phyloP scores from a whole-genome alignment of 2,329 filamentous ascomycete genomes.

The Achaetomium macrosporum region DNA sequence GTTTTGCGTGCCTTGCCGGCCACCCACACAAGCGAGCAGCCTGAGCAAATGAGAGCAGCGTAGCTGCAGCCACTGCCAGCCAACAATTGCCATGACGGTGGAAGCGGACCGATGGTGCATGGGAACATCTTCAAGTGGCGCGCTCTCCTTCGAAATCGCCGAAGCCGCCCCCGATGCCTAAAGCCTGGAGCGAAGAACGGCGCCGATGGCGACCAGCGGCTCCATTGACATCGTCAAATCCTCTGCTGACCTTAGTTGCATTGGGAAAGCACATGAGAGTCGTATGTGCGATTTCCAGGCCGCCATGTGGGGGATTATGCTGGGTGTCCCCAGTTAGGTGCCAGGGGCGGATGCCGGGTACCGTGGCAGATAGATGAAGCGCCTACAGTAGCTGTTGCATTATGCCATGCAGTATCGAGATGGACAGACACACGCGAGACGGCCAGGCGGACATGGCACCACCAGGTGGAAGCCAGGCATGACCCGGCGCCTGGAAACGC shows the following conservation, averaged over 20 bases:
- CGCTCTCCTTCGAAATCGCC: neutral
- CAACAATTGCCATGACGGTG: slow-evolving; percentile 16
- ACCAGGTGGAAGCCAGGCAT: slow-evolving; percentile 1
- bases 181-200: neutral
- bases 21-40: slow-evolving; percentile 13
- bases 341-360: slow-evolving; percentile 5
- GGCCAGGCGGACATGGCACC: neutral
- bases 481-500: slow-evolving; percentile 14
- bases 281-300: neutral
- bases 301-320: too few species aligned
- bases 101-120: slow-evolving; percentile 19
- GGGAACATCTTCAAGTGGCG: slow-evolving; percentile 16
- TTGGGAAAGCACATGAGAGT: slow-evolving; percentile 2
- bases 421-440: neutral
- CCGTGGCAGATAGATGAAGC: slow-evolving; percentile 15
- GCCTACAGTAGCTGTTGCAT: slow-evolving; percentile 12
- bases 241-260: neutral
- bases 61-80: slow-evolving; percentile 11
- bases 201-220: neutral
- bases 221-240: neutral
- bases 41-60: slow-evolving; percentile 16
- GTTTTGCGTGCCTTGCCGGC: slow-evolving; percentile 19
- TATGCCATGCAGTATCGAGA: slow-evolving; percentile 11
- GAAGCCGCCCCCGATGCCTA: neutral
- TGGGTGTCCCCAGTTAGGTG: neutral